Evolutionary conservation across 352 stramenopile genomes (phyloP).

Genomic region (Globisporangium lucens): DNA sequence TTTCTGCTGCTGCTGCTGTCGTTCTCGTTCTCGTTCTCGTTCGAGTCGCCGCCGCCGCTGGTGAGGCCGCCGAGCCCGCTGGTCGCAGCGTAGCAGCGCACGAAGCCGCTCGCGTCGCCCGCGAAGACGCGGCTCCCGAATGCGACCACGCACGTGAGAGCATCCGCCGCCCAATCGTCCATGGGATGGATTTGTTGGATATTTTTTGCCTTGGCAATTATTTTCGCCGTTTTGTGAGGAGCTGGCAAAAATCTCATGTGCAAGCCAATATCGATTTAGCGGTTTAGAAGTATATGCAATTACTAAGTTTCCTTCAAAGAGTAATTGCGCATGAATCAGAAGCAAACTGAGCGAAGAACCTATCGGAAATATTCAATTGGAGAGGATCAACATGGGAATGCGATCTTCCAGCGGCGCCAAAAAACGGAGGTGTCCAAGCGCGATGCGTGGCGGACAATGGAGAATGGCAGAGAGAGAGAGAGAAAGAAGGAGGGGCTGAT

Average conservation of each 20-base stretch:
- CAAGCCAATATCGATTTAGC: background rate
- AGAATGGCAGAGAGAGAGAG: background rate
- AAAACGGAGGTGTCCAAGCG: background rate
- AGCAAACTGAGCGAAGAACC: background rate
- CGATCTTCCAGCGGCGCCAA: background rate
- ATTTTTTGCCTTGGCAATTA: background rate
- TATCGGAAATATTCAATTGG: background rate
- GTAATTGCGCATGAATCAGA: background rate
- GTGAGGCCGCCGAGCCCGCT: background rate
- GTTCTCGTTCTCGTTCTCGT: background rate
- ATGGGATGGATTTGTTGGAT: background rate
- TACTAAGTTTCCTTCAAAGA: background rate
- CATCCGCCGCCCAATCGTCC: background rate
- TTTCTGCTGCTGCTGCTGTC: constrained; percentile 6
- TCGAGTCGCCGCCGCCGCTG: background rate
- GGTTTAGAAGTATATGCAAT: constrained; percentile 1
- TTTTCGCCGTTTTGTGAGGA: background rate
- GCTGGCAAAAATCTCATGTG: background rate
- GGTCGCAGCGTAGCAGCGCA: constrained; percentile 15
- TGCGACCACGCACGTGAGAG: constrained; percentile 15
- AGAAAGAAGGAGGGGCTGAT: background rate
- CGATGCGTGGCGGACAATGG: background rate
- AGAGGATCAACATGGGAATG: background rate
- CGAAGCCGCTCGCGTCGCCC: constrained; percentile 16
- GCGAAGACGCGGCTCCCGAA: constrained; percentile 10